Percentiles rank a stretch among this genome's conserved stretches.
phyloP scores from a whole-genome alignment of 768 basidiomycete species.

The Mycena filopes region DNA sequence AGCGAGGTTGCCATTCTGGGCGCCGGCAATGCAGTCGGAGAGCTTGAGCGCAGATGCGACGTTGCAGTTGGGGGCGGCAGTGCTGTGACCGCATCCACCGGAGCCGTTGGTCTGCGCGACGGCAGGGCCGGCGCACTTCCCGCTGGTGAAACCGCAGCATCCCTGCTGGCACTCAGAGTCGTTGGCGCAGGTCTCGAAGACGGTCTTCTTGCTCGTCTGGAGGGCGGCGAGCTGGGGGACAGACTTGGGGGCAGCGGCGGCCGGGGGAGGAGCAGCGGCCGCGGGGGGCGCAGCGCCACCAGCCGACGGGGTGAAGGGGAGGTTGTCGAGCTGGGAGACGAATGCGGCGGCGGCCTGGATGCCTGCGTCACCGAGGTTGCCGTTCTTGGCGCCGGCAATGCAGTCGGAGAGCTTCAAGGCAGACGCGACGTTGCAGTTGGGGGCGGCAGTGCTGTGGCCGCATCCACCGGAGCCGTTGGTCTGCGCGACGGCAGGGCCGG shows the following conservation, averaged over 20 bases:
- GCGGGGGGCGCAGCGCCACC: conserved; percentile 20
- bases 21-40: conserved; percentile 4
- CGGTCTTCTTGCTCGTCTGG: conserved; percentile 20
- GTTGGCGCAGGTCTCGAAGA: conserved; percentile 30
- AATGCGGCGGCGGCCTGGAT: conserved; percentile 14
- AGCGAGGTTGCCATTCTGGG: not conserved
- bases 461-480: conserved; percentile 36
- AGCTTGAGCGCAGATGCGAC: conserved; percentile 31
- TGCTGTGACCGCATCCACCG: conserved; percentile 38
- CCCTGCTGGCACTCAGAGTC: conserved; percentile 37
- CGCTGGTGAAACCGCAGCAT: conserved; percentile 37
- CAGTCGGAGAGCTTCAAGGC: no score
- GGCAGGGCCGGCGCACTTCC: conserved; percentile 38
- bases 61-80: conserved; percentile 35
- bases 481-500: conserved; percentile 37
- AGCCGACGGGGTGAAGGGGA: conserved; percentile 3
- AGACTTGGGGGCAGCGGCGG: not conserved
- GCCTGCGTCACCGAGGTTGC: not conserved
- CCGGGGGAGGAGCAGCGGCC: not conserved
- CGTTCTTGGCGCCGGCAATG: conserved; percentile 13
- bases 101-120: conserved; percentile 37
- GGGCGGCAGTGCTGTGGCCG: conserved; percentile 33
- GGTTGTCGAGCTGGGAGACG: conserved; percentile 10
- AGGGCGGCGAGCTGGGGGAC: conserved; percentile 1
- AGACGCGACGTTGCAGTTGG: conserved; percentile 36